These are phyloP conservation scores for Porpolomopsis calyptriformis DNA, from an alignment of 768 basidiomycete genomes.

Conservation along the genomic window DNA sequence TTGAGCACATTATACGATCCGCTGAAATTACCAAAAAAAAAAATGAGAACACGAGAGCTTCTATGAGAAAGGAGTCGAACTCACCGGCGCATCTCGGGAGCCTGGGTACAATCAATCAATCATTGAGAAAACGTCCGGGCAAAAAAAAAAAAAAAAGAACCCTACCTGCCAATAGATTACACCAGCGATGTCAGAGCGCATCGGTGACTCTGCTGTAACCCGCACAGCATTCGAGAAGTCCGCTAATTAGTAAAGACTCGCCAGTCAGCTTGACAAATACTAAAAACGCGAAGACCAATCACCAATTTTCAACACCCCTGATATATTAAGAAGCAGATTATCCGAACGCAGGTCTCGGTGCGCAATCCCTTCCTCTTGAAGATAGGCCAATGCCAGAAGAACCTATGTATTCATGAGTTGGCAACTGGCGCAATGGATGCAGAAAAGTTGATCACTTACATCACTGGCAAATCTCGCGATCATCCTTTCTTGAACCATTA, in stretches of 20 bases:
- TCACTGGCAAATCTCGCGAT: slow-evolving; percentile 70
- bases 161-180: slow-evolving; percentile 74
- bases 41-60: slow-evolving; percentile 6
- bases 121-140: background rate
- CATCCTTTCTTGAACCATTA: slow-evolving; percentile 55
- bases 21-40: slow-evolving; percentile 29
- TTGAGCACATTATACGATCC: slow-evolving; percentile 64
- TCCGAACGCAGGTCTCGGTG: slow-evolving; percentile 82
- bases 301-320: slow-evolving; percentile 70
- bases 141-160: background rate
- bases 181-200: slow-evolving; percentile 49
- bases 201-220: slow-evolving; percentile 40
- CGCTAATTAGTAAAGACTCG: slow-evolving; percentile 28
- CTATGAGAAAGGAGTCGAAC: slow-evolving; percentile 14
- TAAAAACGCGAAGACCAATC: slow-evolving; percentile 12
- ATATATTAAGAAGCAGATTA: slow-evolving; percentile 60
- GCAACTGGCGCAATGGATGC: slow-evolving; percentile 1
- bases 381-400: slow-evolving; percentile 52
- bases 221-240: slow-evolving; percentile 74
- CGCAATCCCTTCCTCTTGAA: slow-evolving; percentile 56
- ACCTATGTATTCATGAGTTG: slow-evolving; percentile 31
- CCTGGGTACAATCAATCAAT: slow-evolving; percentile 21
- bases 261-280: background rate
- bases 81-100: slow-evolving; percentile 68
- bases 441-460: too few relatives aligned